Percentiles rank a stretch among this genome's conserved stretches.
phyloP scores from a whole-genome alignment of 352 stramenopile genomes.

The Halophytophthora polymorphica region DNA sequence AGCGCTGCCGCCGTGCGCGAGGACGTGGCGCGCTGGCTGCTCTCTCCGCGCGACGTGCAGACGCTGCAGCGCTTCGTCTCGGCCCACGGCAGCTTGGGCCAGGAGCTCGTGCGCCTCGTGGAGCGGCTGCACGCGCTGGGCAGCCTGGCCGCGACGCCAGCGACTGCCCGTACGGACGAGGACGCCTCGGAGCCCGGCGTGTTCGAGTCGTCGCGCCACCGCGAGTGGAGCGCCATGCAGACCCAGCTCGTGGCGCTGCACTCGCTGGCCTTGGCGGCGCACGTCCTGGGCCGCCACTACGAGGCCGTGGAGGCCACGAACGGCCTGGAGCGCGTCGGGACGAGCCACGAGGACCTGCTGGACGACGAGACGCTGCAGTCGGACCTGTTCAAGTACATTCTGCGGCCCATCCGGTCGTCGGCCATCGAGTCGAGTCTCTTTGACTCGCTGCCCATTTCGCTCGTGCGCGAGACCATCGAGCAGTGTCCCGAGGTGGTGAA shows the following conservation, averaged over 20 bases:
- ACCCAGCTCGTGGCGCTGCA: conserved; percentile 48
- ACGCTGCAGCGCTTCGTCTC: conserved; percentile 34
- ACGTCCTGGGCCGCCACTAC: conserved; percentile 61
- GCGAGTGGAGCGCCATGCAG: conserved; percentile 58
- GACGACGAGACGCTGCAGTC: conserved; percentile 40
- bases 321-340: not conserved
- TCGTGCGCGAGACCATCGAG: conserved; percentile 73
- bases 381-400: conserved; percentile 78
- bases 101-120: conserved; percentile 26
- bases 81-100: conserved; percentile 22
- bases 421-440: conserved; percentile 78
- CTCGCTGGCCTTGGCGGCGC: conserved; percentile 48
- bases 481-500: conserved; percentile 78
- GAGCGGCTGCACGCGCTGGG: conserved; percentile 29
- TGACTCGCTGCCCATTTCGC: conserved; percentile 67
- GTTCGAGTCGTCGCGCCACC: conserved; percentile 42
- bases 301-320: conserved; percentile 20
- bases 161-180: conserved; percentile 1
- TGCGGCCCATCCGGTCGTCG: conserved; percentile 72
- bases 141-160: conserved; percentile 17
- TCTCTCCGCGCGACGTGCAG: conserved; percentile 35
- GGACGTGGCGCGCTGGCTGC: conserved; percentile 30
- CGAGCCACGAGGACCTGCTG: conserved; percentile 35
- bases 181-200: conserved; percentile 15
- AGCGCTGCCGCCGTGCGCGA: conserved; percentile 13